Percentiles rank a stretch among this genome's conserved stretches.
phyloP scores from a whole-genome alignment of 1,284 basidiomycete genomes.

The Pyrrhoderma noxium region DNA sequence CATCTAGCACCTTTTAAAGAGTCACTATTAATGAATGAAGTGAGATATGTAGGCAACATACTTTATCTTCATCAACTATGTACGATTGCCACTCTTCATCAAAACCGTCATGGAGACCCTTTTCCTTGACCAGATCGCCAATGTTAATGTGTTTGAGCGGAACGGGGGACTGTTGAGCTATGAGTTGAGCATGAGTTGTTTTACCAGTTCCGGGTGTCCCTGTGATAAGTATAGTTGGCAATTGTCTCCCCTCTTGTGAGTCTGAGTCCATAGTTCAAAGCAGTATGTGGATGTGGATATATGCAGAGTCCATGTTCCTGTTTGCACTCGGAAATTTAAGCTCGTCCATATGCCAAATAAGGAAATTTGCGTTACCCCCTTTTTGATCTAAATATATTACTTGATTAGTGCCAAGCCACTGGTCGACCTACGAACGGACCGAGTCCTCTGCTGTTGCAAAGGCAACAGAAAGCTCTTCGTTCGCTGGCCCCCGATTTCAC shows the following conservation, averaged over 20 bases:
- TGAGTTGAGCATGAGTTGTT: constrained; percentile 81
- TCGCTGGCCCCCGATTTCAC: too few species aligned
- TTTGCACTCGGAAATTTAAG: too few species aligned
- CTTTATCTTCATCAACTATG: constrained; percentile 93
- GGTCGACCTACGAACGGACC: too few species aligned
- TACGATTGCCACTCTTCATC: constrained; percentile 95
- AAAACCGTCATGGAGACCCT: constrained; percentile 76
- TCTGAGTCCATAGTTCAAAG: constrained; percentile 1
- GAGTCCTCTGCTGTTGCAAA: too few species aligned
- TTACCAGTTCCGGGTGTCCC: constrained; percentile 88
- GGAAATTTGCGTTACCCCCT: too few species aligned
- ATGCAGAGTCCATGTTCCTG: neutral
- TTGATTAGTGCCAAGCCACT: too few species aligned
- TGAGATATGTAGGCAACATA: constrained; percentile 26
- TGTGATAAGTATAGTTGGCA: constrained; percentile 90
- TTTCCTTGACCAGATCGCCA: constrained; percentile 83
- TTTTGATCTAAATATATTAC: too few species aligned
- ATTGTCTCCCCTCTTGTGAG: constrained; percentile 1
- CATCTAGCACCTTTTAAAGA: constrained; percentile 66
- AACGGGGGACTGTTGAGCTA: constrained; percentile 59
- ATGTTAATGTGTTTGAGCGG: constrained; percentile 83
- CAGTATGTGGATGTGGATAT: neutral
- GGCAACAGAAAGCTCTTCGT: too few species aligned
- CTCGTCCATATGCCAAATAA: too few species aligned
- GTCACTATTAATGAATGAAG: neutral